Base-by-base conservation (phyloP, 2,329 filamentous ascomycete genomes). In the Phoma sp. region DNA sequence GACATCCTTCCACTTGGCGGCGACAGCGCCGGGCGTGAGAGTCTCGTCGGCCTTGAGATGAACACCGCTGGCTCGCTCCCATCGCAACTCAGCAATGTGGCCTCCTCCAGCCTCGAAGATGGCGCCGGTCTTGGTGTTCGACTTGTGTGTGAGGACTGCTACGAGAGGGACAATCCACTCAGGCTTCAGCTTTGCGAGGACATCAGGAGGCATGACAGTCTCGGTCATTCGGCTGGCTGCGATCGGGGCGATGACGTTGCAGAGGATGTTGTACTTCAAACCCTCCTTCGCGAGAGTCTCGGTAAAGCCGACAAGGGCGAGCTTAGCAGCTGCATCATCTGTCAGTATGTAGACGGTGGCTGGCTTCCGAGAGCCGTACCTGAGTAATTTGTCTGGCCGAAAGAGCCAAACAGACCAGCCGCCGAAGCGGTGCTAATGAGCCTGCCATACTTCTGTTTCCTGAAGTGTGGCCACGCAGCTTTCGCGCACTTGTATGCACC, bases 241-340 rank as follows among this genome's bases (percentile, higher is more conserved):
- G 71, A 97, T 93, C 47, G 95, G 95, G 14, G 95, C 92, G 79
- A 99, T 96, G 68, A 91, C 91, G 77, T 99, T 99, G 81, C 83
- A 86, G 68, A 96, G 79, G 66, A 99, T 98, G 83, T 98, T 98
- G 82, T 99, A 99, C 80, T 98, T 98, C 73, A 86, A 82, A 64
- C 95, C 95, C 81, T 99, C 95, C 83, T 98, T 98, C 57, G 95
- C 95, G 60, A 99, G 84, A 4, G 95, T 97, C 83, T 99, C 93
- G 35, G 93, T 97, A 81, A 98, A 98, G 65, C 93, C 95, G 59
- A 99, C 92, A 80, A 96, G 87, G 62, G 90, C 90, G 61, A 98
- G 84, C 82, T 98, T 99, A 71, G 95, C 95, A 57, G 95, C 93
- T 82, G 52, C 23, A 40, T 23, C 23, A 4, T 47, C 68, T 10